Evolutionary conservation across 257 asterid genomes (phyloP), one percentile per base, ranked within the genome.

Genomic region (Plantago major): DNA sequence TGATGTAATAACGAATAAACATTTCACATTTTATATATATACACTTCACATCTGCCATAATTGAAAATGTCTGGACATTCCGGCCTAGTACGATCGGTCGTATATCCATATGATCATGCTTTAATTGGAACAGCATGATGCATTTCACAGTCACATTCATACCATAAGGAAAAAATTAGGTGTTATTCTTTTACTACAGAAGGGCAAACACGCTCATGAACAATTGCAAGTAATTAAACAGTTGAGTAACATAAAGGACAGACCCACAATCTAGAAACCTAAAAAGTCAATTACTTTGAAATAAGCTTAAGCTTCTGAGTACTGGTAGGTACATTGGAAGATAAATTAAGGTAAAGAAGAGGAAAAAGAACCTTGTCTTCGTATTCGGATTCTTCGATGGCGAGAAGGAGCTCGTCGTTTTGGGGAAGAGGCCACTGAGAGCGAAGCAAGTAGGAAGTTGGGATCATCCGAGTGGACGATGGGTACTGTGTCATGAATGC

Each of bases 381-480:
- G 82, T 78, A 80, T 43, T 86, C 89, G 42, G 95, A 63, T 65
- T 92, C 99, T 78, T 89, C 95, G 82, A 86, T 76, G 76, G 99
- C 87, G 55, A 89, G 91, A 65, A 92, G 85, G 44, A 87, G 77
- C 73, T 93, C 97, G 72, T 89, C 97, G 78, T 66, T 79, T 3
- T 78, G 92, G 61, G 95, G 97, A 46, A 77, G 86, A 43, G 97
- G 95, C 99, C 97, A 93, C 78, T 89, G 99, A 12, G 83, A 73
- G 8, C 84, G 86, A 4, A 89, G 95, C 66, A 89, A 57, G 74
- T 63, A 84, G 72, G 97, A 83, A 64, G 97, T 77, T 75, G 97
- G 96, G 74, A 84, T 82, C 66, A 80, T 53, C 76, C 95, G 80
- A 19, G 78, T 81, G 68, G 97, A 80, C 73, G 78, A 73, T n/a